phyloP scores from a whole-genome alignment of 2,329 filamentous ascomycete genomes.

The Colletotrichum coccodes region DNA sequence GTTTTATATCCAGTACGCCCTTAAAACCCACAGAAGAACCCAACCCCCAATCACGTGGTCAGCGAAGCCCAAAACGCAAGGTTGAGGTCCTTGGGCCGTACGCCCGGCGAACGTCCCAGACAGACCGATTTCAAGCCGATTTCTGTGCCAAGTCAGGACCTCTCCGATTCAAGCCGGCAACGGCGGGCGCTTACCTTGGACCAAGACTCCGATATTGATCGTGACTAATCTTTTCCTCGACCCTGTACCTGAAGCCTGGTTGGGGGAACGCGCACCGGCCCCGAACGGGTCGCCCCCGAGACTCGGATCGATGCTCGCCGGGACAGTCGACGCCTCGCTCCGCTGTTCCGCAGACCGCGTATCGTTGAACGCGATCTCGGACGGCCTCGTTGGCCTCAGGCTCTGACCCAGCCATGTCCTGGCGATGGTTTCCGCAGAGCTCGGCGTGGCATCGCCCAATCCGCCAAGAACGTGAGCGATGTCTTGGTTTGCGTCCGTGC shows the following conservation, averaged over 20 bases:
- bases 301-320: constrained; percentile 8
- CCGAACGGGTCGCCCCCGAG: constrained; percentile 7
- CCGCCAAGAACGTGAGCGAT: not conserved
- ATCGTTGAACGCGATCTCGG: not conserved
- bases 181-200: constrained; percentile 41
- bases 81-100: constrained; percentile 49
- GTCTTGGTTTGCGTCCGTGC: not conserved
- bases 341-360: not conserved
- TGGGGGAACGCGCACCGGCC: not conserved
- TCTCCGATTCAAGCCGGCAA: not conserved
- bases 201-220: constrained; percentile 44
- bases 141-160: constrained; percentile 39
- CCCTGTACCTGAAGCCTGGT: not conserved
- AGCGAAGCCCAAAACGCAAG: constrained; percentile 30
- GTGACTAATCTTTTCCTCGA: constrained; percentile 44
- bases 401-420: not conserved
- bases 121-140: constrained; percentile 48
- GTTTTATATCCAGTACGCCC: not conserved
- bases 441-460: not conserved
- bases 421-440: not conserved
- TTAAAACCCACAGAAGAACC: not conserved
- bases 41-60: not conserved
- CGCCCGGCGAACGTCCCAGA: constrained; percentile 49
- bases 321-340: not conserved
- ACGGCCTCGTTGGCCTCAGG: not conserved